A percentile compares a stretch with the other conserved stretches of the same genome.
These are phyloP conservation scores for Suhomyces kilbournensis DNA, from an alignment of 805 yeast species.

Conservation along the genomic window DNA sequence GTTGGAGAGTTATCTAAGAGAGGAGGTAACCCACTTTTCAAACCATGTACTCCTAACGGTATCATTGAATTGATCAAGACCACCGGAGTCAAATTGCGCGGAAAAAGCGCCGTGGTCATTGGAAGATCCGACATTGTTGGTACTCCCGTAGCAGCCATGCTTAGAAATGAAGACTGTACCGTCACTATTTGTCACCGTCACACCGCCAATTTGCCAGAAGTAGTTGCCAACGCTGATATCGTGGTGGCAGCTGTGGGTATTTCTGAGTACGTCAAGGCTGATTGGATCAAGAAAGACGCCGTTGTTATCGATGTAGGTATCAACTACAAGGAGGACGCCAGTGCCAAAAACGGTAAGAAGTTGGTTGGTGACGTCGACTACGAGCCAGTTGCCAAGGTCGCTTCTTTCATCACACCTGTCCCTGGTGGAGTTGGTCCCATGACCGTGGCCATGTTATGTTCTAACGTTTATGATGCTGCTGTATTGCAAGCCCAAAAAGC, in stretches of 20 bases:
- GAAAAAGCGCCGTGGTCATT: conserved; percentile 83
- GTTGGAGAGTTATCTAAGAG: conserved; percentile 88
- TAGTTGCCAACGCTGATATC: conserved; percentile 65
- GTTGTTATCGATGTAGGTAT: conserved; percentile 82
- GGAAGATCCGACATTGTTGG: conserved; percentile 98
- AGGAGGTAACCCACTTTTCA: conserved; percentile 76
- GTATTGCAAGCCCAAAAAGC: conserved; percentile 50
- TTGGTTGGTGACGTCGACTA: conserved; percentile 80
- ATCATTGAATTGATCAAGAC: conserved; percentile 75
- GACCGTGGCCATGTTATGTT: conserved; percentile 89
- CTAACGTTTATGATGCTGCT: conserved; percentile 81
- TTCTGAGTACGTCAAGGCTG: conserved; percentile 68
- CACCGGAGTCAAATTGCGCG: conserved; percentile 64
- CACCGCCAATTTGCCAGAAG: conserved; percentile 56
- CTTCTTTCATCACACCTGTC: conserved; percentile 75
- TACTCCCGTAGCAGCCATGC: conserved; percentile 81
- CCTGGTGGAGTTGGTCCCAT: conserved; percentile 94
- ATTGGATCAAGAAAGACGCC: conserved; percentile 66
- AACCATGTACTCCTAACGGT: conserved; percentile 97
- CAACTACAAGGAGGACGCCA: conserved; percentile 64
- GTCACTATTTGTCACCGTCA: conserved; percentile 84
- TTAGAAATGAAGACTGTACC: conserved; percentile 78
- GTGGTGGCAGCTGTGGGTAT: conserved; percentile 77
- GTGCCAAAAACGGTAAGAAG: conserved; percentile 65
- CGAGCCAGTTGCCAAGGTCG: conserved; percentile 50